Evolutionary conservation across 768 basidiomycete species (phyloP).

Genomic region (Plicaturopsis crispa): DNA sequence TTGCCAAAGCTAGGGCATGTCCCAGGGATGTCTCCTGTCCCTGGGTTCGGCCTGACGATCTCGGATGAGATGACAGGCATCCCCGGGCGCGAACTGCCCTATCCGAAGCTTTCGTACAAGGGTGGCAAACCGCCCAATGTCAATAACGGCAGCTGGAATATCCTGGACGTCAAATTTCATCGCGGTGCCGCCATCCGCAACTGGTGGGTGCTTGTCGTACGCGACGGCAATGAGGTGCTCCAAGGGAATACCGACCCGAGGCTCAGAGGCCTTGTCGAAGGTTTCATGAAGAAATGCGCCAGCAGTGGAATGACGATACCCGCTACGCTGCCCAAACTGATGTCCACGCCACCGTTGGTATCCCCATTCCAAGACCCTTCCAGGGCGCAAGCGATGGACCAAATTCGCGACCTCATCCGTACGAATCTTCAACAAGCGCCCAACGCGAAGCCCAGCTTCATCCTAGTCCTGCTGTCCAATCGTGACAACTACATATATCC

Average conservation of each 20-base stretch:
- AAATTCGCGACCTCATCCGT: constrained; percentile 35
- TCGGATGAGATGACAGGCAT: constrained; percentile 51
- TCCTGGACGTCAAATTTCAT: constrained; percentile 64
- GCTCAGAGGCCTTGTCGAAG: constrained; percentile 36
- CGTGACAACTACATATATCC: constrained; percentile 74
- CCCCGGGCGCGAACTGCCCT: constrained; percentile 55
- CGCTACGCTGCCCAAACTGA: constrained; percentile 21
- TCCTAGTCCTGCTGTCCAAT: constrained; percentile 63
- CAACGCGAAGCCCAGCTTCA: constrained; percentile 43
- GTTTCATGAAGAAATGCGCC: constrained; percentile 48
- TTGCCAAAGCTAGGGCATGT: constrained; percentile 47
- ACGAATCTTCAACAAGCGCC: constrained; percentile 14
- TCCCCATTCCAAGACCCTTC: constrained; percentile 22
- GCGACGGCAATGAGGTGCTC: constrained; percentile 36
- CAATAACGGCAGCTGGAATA: constrained; percentile 69
- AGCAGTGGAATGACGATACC: constrained; percentile 53
- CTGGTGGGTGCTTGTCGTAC: constrained; percentile 66
- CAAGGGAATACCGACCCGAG: constrained; percentile 31
- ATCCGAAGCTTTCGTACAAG: constrained; percentile 53
- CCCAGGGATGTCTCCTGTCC: constrained; percentile 28
- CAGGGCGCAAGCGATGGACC: constrained; percentile 27
- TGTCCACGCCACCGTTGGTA: constrained; percentile 23
- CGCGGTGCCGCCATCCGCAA: constrained; percentile 37
- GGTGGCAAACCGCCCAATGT: constrained; percentile 36
- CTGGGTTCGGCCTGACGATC: constrained; percentile 55